Evolutionary conservation across 2,329 filamentous ascomycete genomes (phyloP), one percentile per base, ranked within the genome.

Genomic region (Phialemoniopsis sp.): DNA sequence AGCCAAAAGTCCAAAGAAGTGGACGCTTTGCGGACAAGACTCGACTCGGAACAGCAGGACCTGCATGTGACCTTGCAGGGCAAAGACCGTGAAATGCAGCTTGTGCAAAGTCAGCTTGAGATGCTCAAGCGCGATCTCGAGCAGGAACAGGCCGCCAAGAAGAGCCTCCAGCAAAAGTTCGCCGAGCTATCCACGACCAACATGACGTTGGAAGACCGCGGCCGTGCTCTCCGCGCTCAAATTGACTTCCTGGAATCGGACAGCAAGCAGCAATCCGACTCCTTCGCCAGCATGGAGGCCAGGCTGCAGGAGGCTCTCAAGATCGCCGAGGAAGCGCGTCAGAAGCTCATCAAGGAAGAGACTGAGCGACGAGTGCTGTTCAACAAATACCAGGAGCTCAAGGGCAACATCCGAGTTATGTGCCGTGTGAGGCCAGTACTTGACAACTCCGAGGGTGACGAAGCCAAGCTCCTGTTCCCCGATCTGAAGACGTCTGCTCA

Each of bases 361-460:
- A 93, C 87, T 1, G 72, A 95, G 37, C 81, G 93, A 13, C 80
- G 93, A 16, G 91, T 94, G 51, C 76, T 98, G 0, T 95, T 97
- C 69, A 97, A 97, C 63, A 93, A 95, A 60, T 91, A 98, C 34
- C 89, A 98, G 59, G 93, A 98, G 57, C 78, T 98, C 43, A 96
- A 95, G 62, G 93, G 93, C 53, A 98, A 98, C 57, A 98, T 98
- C 54, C 85, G 93, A 15, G 93, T 98, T 49, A 98, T 98, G 80
- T 97, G 91, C 57, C 82, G 93, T 58, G 91, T 97, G 19, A 84
- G 94, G 31, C 93, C 93, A 2, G 70, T 84, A 0, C 68, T 86
- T 16, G 70, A 70, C 17, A 51, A 61, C 1, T 61, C 67, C 1
- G 82, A 86, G 41, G 81, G 82, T 7, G 73, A 81, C 17, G 71